Base-by-base conservation (phyloP, 257 asterid species). In the Solanum clarkiae region DNA sequence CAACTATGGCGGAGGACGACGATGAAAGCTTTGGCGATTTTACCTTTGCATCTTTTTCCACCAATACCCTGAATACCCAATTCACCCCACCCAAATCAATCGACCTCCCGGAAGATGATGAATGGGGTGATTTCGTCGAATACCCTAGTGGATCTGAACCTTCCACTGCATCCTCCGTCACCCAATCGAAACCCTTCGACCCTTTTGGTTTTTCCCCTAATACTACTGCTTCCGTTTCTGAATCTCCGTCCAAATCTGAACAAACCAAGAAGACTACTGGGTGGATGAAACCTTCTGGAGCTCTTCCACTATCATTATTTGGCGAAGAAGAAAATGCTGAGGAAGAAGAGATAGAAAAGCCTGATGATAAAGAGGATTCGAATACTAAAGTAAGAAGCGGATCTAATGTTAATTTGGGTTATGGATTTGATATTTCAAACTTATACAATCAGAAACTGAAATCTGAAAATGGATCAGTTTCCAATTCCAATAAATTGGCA, bases 71-170 rank as follows among this genome's bases (percentile, higher is more conserved):
- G 57, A 80, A 83, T 15, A 63, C 83, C 59, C 88, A 80, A 53
- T 85, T 80, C 85, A 86, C 62, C 81, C 81, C 70, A 10, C 80
- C 82, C 63, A 77, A 77, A 77, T 69, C 89, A 49, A 17, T 90
- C 51, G 60, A 59, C 56, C 24, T 74, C 56, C 1, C 42, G 15
- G 85, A 84, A 13, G 93, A 90, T 5, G 96, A 91, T 68, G 97
- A 93, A 84, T 94, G 98, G 98, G 94, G 97, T 68, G 97, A 94
- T 90, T 94, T 94, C 83, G 92, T 94, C 40, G 90, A 91, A 86
- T 89, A 91, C 32, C 93, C 94, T 56, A 86, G 53, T 65, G 85
- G 87, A 90, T 90, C 90, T 54, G 68, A 22, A 10, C 47, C 36
- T 88, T 8, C 92, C 91, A 49, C 85, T 70, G 87, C 88, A 53